Evolutionary conservation across 2,329 filamentous ascomycete species (phyloP).

Genomic region (Cladosporium sp.): DNA sequence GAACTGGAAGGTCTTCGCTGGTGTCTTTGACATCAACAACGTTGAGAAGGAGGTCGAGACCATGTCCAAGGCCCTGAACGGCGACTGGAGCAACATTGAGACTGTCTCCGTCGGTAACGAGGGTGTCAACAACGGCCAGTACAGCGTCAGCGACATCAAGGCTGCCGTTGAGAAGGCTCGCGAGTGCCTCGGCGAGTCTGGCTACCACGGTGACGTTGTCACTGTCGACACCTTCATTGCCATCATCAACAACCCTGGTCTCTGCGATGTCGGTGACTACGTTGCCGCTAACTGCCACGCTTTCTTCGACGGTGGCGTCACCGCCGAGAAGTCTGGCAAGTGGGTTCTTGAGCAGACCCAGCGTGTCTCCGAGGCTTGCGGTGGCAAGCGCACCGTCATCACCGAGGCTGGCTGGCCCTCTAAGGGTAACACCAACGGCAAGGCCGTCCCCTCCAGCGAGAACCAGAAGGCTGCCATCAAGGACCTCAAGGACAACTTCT

Average conservation of each 20-base stretch:
- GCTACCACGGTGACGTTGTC: constrained; percentile 69
- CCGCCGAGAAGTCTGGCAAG: constrained; percentile 57
- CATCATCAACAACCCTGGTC: constrained; percentile 62
- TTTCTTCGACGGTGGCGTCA: constrained; percentile 68
- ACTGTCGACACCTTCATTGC: constrained; percentile 75
- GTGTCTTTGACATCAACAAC: constrained; percentile 61
- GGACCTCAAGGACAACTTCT: constrained; percentile 59
- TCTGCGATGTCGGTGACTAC: constrained; percentile 72
- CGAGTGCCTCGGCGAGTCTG: constrained; percentile 52
- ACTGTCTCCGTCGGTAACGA: constrained; percentile 79
- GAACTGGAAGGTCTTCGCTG: constrained; percentile 67
- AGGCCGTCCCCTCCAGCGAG: constrained; percentile 61
- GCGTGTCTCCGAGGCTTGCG: constrained; percentile 44
- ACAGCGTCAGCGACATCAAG: constrained; percentile 50
- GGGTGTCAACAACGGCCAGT: constrained; percentile 61
- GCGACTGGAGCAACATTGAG: constrained; percentile 64
- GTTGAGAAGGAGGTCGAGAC: constrained; percentile 54
- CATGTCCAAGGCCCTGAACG: constrained; percentile 56
- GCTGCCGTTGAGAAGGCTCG: constrained; percentile 56
- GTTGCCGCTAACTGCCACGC: constrained; percentile 78
- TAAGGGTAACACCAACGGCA: constrained; percentile 59
- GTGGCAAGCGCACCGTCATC: constrained; percentile 61
- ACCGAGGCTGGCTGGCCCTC: constrained; percentile 85
- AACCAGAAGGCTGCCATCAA: constrained; percentile 64
- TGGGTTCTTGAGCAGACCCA: constrained; percentile 59